A percentile compares a stretch with the other conserved stretches of the same genome.
phyloP scores from a whole-genome alignment of 192 early-diverging fungal genomes.

The Cetraspora pellucida region DNA sequence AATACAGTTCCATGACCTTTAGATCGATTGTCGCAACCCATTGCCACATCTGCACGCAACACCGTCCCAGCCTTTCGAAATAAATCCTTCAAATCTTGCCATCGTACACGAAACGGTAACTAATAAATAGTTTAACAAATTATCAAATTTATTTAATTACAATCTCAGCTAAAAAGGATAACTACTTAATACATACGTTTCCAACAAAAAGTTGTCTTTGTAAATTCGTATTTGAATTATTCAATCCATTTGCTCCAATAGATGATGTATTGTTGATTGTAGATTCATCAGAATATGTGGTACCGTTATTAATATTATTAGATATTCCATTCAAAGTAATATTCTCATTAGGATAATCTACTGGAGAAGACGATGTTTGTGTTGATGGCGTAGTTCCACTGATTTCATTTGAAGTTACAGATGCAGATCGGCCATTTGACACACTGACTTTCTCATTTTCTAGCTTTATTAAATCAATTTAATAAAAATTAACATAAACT shows the following conservation, averaged over 20 bases:
- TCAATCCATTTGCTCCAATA: neutral
- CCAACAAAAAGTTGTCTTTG: slow-evolving; percentile 66
- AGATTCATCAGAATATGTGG: slow-evolving; percentile 8
- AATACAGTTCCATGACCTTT: slow-evolving; percentile 75
- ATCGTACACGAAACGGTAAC: slow-evolving; percentile 72
- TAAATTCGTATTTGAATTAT: neutral
- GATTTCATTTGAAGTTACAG: slow-evolving; percentile 9
- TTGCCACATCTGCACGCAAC: slow-evolving; percentile 64
- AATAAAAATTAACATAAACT: no score
- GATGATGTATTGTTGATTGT: neutral
- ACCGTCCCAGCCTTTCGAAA: slow-evolving; percentile 73
- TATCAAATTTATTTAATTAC: no score
- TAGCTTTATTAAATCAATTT: neutral
- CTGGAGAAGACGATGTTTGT: slow-evolving; percentile 14
- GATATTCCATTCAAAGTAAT: slow-evolving; percentile 2
- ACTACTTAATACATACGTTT: slow-evolving; percentile 54
- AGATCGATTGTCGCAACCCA: slow-evolving; percentile 59
- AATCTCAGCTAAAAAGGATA: neutral
- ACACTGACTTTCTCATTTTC: slow-evolving; percentile 12
- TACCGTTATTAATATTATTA: slow-evolving; percentile 26
- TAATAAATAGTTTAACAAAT: slow-evolving; percentile 32
- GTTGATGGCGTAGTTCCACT: neutral
- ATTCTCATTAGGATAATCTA: slow-evolving; percentile 12
- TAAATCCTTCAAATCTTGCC: slow-evolving; percentile 74
- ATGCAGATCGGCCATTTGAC: slow-evolving; percentile 1